A percentile compares a stretch with the other conserved stretches of the same genome.
These are phyloP conservation scores for Apiospora pterosperma DNA, from an alignment of 2,329 filamentous ascomycete genomes.

Conservation along the genomic window DNA sequence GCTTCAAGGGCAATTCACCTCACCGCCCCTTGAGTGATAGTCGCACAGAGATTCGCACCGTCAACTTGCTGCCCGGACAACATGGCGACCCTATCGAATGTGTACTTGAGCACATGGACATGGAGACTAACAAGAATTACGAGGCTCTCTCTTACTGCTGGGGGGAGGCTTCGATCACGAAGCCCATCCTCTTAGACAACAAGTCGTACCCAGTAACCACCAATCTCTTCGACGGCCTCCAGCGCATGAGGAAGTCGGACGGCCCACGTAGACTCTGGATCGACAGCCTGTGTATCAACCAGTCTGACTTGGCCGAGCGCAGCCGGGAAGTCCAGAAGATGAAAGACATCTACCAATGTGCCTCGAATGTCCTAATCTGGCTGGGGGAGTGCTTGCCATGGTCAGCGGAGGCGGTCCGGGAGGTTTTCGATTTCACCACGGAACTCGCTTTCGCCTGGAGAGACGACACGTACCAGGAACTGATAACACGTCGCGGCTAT, in stretches of 20 bases:
- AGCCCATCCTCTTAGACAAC: conserved; percentile 12
- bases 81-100: conserved; percentile 14
- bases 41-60: conserved; percentile 10
- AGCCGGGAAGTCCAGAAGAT: conserved; percentile 13
- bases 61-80: conserved; percentile 9
- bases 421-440: neutral
- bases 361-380: neutral
- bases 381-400: neutral
- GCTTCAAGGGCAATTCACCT: conserved; percentile 13
- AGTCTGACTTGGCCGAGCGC: conserved; percentile 10
- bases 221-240: conserved; percentile 10
- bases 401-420: neutral
- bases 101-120: conserved; percentile 11
- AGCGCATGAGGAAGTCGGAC: conserved; percentile 10
- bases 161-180: conserved; percentile 14
- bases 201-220: conserved; percentile 12
- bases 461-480: neutral
- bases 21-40: conserved; percentile 11
- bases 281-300: conserved; percentile 18
- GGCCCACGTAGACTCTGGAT: conserved; percentile 14
- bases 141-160: conserved; percentile 17
- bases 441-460: neutral
- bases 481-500: neutral
- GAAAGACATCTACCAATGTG: neutral
- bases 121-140: conserved; percentile 9